These are phyloP conservation scores for Hypomontagnella monticulosa DNA, from an alignment of 495 filamentous ascomycete species.

Conservation along the genomic window DNA sequence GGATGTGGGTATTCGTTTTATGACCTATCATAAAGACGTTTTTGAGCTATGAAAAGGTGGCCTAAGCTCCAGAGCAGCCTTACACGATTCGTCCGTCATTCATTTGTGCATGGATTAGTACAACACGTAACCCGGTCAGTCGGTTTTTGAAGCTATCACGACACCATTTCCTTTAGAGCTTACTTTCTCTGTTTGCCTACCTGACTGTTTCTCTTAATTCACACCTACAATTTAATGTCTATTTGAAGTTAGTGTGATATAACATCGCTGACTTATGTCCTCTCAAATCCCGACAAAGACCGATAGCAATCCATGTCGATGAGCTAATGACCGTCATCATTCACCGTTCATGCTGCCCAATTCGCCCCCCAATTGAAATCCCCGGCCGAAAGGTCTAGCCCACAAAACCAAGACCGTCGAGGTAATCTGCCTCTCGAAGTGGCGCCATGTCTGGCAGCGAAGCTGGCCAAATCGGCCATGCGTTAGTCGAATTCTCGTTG, in stretches of 20 bases:
- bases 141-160: conserved; percentile 40
- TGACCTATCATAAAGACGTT: conserved; percentile 7
- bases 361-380: not conserved
- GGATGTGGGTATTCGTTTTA: conserved; percentile 3
- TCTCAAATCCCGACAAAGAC: not conserved
- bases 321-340: conserved; percentile 1
- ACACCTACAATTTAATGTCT: conserved; percentile 27
- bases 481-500: conserved; percentile 76
- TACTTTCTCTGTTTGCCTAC: not conserved
- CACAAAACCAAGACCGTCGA: not conserved
- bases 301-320: not conserved
- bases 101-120: conserved; percentile 1
- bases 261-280: not conserved
- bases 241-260: conserved; percentile 11
- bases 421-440: not conserved
- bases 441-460: conserved; percentile 39
- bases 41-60: too few relatives aligned
- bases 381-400: not conserved
- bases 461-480: conserved; percentile 63
- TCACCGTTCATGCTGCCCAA: conserved; percentile 3
- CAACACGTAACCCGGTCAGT: conserved; percentile 1
- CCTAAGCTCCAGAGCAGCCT: too few relatives aligned
- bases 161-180: conserved; percentile 10
- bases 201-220: conserved; percentile 40
- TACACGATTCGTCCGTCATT: too few relatives aligned